Evolutionary conservation across 2,329 filamentous ascomycete species (phyloP).

Genomic region (Tolypocladium tropicale): DNA sequence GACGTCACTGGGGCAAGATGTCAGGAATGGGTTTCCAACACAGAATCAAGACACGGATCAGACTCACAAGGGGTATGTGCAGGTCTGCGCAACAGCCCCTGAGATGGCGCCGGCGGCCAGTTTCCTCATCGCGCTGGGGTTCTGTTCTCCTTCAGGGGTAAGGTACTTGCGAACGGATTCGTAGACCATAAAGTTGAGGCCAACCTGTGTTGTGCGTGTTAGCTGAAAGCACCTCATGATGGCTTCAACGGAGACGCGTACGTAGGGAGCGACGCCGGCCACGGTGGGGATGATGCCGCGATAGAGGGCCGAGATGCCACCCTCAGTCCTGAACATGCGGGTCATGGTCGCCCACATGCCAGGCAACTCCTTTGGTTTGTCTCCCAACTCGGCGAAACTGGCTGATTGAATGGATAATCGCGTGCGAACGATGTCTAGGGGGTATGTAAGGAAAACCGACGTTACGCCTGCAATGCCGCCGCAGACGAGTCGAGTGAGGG

Average conservation of each 20-base stretch:
- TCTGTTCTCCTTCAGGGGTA: conserved; percentile 78
- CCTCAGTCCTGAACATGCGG: conserved; percentile 84
- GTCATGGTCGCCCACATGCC: conserved; percentile 85
- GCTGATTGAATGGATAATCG: conserved; percentile 94
- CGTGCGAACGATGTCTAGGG: conserved; percentile 93
- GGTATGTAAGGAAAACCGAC: conserved; percentile 90
- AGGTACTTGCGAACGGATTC: conserved; percentile 76
- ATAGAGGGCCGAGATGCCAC: conserved; percentile 78
- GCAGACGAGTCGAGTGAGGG: conserved; percentile 71
- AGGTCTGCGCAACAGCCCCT: conserved; percentile 93
- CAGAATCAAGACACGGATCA: not conserved
- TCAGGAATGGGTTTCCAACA: conserved; percentile 4
- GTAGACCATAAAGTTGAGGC: conserved; percentile 98
- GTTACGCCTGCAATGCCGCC: conserved; percentile 90
- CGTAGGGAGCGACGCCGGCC: conserved; percentile 91
- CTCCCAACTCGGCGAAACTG: conserved; percentile 73
- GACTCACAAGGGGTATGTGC: conserved; percentile 92
- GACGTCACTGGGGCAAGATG: conserved; percentile 57
- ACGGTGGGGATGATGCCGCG: conserved; percentile 89
- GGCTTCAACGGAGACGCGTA: conserved; percentile 23
- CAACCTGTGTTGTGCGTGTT: conserved; percentile 50
- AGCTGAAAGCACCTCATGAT: conserved; percentile 1
- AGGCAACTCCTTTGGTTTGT: conserved; percentile 57
- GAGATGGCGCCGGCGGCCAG: conserved; percentile 84
- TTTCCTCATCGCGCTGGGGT: conserved; percentile 71